Conservation (phyloP, 805 yeast species). For the Kodamaea kakaduensis region DNA sequence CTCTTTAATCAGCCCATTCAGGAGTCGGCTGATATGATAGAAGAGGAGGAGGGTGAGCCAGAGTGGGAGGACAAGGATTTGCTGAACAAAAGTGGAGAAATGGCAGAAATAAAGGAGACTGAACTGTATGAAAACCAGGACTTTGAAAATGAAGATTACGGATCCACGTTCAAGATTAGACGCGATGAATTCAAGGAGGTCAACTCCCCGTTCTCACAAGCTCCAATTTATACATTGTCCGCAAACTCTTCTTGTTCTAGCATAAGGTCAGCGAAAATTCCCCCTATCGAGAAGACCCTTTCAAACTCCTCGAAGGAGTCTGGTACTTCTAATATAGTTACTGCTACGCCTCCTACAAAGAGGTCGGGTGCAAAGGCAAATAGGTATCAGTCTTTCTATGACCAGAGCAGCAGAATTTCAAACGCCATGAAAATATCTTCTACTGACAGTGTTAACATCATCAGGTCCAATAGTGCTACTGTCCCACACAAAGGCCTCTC, state of each 20-base stretch:
- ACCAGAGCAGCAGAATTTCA: slow-evolving; percentile 40
- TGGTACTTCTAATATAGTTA: slow-evolving; percentile 7
- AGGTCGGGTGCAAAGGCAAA: slow-evolving; percentile 42
- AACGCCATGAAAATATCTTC: slow-evolving; percentile 39
- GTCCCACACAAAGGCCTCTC: slow-evolving; percentile 4
- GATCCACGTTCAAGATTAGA: not conserved
- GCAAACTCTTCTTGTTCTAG: slow-evolving; percentile 35
- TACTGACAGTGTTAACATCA: slow-evolving; percentile 25
- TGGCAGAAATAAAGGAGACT: too few relatives aligned
- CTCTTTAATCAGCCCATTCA: slow-evolving; percentile 29
- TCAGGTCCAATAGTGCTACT: slow-evolving; percentile 14
- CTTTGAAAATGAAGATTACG: too few relatives aligned
- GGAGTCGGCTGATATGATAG: slow-evolving; percentile 21
- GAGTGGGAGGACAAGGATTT: slow-evolving; percentile 2
- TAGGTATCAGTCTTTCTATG: slow-evolving; percentile 46
- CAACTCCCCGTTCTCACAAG: slow-evolving; percentile 9
- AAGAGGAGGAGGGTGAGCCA: slow-evolving; percentile 17
- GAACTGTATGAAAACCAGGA: too few relatives aligned
- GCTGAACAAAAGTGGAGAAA: too few relatives aligned
- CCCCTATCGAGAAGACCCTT: slow-evolving; percentile 28
- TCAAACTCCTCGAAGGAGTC: slow-evolving; percentile 35
- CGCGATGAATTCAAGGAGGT: slow-evolving; percentile 8
- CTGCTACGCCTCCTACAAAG: slow-evolving; percentile 20
- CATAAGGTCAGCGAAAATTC: slow-evolving; percentile 16
- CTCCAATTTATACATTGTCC: slow-evolving; percentile 14